Percentiles rank a stretch among this genome's conserved stretches.
Conservation (phyloP, 305 asterid species). For the Fraxinus velutina region DNA sequence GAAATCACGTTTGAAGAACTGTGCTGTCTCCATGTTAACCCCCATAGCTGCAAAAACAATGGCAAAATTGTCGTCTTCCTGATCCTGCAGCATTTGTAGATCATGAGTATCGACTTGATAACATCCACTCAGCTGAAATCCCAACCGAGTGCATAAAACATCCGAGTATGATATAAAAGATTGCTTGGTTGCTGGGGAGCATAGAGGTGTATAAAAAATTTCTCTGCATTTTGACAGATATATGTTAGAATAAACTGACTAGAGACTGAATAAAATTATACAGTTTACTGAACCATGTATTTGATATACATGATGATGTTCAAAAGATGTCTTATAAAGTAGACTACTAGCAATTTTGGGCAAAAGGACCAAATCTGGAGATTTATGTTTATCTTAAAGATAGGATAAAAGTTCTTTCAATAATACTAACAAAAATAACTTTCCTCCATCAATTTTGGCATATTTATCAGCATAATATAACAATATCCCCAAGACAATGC, state of each 20-base stretch:
- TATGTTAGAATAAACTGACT: neutral
- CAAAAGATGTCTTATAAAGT: neutral
- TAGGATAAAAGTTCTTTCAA: neutral
- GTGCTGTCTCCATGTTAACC: neutral
- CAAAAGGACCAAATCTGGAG: neutral
- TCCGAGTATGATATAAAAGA: neutral
- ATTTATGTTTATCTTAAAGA: neutral
- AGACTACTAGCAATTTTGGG: neutral
- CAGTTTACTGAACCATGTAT: neutral
- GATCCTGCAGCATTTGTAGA: constrained; percentile 45
- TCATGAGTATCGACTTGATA: constrained; percentile 22
- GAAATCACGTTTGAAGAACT: neutral
- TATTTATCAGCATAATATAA: neutral
- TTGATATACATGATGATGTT: neutral
- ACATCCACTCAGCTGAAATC: neutral
- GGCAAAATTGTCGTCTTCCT: constrained; percentile 92
- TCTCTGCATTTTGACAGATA: neutral
- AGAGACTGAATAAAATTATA: neutral
- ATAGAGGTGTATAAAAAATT: neutral
- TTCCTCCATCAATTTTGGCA: neutral
- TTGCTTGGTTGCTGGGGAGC: neutral
- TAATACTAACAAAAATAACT: neutral
- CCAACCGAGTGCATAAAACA: neutral
- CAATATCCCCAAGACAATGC: neutral
- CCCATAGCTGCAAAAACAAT: constrained; percentile 98